phyloP scores from a whole-genome alignment of 805 yeast species.

The Lipomyces spencermartinsiae region DNA sequence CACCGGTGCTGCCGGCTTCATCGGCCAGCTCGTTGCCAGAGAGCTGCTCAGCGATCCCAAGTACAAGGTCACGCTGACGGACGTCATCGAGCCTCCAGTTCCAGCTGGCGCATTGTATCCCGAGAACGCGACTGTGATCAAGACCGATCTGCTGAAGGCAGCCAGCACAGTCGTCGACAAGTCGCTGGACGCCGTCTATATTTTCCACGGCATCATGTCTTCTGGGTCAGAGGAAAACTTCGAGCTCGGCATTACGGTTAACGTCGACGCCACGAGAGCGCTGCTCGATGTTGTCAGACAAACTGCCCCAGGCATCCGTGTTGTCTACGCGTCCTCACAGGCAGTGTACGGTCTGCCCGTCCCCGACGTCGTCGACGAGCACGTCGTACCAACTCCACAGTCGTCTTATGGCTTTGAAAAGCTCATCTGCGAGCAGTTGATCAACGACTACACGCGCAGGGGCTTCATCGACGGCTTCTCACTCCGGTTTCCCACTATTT shows the following conservation, averaged over 20 bases:
- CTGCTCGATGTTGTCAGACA: constrained; percentile 37
- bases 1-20: constrained; percentile 42
- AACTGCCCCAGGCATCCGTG: constrained; percentile 28
- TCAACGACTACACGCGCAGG: constrained; percentile 41
- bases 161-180: constrained; percentile 20
- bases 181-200: constrained; percentile 33
- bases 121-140: constrained; percentile 17
- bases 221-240: constrained; percentile 42
- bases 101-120: constrained; percentile 27
- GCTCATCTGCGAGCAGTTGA: constrained; percentile 37
- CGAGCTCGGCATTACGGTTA: constrained; percentile 41
- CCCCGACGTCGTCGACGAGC: constrained; percentile 38
- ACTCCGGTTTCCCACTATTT: constrained; percentile 37
- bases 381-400: constrained; percentile 40
- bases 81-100: constrained; percentile 37
- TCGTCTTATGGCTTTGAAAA: constrained; percentile 43
- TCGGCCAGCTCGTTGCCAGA: constrained; percentile 40
- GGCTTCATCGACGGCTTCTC: constrained; percentile 39
- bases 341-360: constrained; percentile 41
- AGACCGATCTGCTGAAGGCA: constrained; percentile 36
- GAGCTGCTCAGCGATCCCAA: constrained; percentile 31
- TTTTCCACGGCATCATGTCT: constrained; percentile 43
- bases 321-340: constrained; percentile 39
- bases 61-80: constrained; percentile 35
- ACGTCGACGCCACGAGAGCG: constrained; percentile 40